Base-by-base conservation (phyloP, 2,329 filamentous ascomycete species). In the Ceratocystis destructans region DNA sequence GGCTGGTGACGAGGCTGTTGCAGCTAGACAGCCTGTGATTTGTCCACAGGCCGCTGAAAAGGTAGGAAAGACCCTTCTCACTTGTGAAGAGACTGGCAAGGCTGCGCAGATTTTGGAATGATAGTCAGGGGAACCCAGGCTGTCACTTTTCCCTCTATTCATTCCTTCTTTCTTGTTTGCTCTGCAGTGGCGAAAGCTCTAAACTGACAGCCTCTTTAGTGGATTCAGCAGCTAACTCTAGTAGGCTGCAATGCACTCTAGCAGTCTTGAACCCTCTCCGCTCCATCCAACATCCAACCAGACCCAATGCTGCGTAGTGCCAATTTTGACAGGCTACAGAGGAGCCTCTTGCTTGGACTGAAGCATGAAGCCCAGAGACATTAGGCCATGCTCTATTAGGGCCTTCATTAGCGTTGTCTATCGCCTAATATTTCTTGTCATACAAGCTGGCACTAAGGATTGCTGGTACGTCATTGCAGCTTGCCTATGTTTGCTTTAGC, bases 111-210 rank as follows among this genome's bases (percentile, higher is more conserved):
- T 20, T 8, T 4, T 53, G 4, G n/a, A n/a, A 22, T n/a, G 28
- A 31, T 37, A 33, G 28, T 59, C 55, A 59, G 55, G 55, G 55
- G 55, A 31, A 59, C 55, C 55, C 55, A 59, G 28, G 55, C 55
- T 59, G 55, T 59, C 55, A 59, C 25, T 59, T 59, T 37, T 37
- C 1, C 5, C 28, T n/a, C 12, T 53, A 7, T 3, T 41, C 37
- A 41, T 15, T 41, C 37, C 20, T 48, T 48, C 45, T 48, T 48
- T 20, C 17, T 20, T 48, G 5, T 10, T 20, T 48, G 37, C 37
- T 59, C 55, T 59, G 31, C 55, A 59, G 55, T 59, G 55, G 55
- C 55, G 37, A 59, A 59, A 31, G 7, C 25, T 33, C 28, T 31
- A 31, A 22, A 31, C 25, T n/a, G 33, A 37, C 22, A 15, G 10